These are phyloP conservation scores for Tillandsia fasciculata DNA, from an alignment of 176 grass and related monocot genomes.

Conservation along the genomic window DNA sequence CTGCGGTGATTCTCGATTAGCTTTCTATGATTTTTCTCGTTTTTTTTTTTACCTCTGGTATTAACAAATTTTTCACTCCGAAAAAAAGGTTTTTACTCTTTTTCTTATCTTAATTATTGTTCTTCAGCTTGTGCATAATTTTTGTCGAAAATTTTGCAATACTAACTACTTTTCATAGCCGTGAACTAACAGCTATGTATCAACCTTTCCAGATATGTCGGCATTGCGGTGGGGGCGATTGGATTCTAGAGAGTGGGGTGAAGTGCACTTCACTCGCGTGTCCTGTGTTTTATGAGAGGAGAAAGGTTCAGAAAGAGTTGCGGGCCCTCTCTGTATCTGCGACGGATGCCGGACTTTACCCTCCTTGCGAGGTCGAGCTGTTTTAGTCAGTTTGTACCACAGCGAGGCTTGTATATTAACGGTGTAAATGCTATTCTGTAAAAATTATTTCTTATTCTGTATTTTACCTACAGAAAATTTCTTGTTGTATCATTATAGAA, in stretches of 20 bases:
- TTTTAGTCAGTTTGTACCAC: slow-evolving; percentile 28
- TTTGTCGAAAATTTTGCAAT: neutral
- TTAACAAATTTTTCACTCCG: too few relatives aligned
- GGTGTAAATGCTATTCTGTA: slow-evolving; percentile 24
- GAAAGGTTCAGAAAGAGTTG: slow-evolving; percentile 60
- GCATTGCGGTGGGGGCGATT: slow-evolving; percentile 69
- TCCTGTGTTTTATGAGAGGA: slow-evolving; percentile 74
- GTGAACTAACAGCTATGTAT: slow-evolving; percentile 10
- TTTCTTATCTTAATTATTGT: too few relatives aligned
- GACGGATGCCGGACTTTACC: slow-evolving; percentile 47
- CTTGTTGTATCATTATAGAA: slow-evolving; percentile 35
- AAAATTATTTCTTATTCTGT: slow-evolving; percentile 10
- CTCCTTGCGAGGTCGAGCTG: slow-evolving; percentile 47
- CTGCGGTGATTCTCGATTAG: slow-evolving; percentile 45
- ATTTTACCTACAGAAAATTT: slow-evolving; percentile 11
- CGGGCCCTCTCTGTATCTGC: slow-evolving; percentile 40
- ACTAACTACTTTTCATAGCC: neutral
- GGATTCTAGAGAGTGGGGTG: slow-evolving; percentile 58
- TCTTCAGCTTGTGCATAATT: neutral
- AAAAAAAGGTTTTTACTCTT: neutral
- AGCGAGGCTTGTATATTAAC: slow-evolving; percentile 9
- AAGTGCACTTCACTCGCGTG: slow-evolving; percentile 84
- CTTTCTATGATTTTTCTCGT: neutral
- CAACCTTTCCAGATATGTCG: slow-evolving; percentile 53
- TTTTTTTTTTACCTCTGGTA: neutral